phyloP scores from a whole-genome alignment of 495 filamentous ascomycete genomes.

The Penicillium coprophilum region DNA sequence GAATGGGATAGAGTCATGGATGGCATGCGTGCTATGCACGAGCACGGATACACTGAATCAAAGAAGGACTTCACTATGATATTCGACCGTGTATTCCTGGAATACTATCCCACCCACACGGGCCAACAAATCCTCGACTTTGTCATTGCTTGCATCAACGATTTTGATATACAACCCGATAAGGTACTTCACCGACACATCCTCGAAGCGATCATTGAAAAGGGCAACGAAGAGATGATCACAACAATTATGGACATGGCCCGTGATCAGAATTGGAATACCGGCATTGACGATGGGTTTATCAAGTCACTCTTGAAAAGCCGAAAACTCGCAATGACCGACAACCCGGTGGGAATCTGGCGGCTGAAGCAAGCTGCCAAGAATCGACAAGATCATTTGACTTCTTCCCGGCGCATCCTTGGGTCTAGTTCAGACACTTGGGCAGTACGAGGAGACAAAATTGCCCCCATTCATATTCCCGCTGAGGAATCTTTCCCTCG shows the following conservation, averaged over 20 bases:
- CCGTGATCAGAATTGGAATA: slow-evolving; percentile 34
- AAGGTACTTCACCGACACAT: slow-evolving; percentile 43
- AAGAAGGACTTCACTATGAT: slow-evolving; percentile 30
- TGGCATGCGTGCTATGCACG: slow-evolving; percentile 41
- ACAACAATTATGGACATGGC: slow-evolving; percentile 29
- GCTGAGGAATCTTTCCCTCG: slow-evolving; percentile 25
- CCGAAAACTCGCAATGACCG: slow-evolving; percentile 35
- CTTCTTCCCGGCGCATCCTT: slow-evolving; percentile 39
- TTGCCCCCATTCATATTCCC: slow-evolving; percentile 18
- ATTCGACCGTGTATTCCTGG: slow-evolving; percentile 47
- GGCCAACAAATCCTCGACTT: slow-evolving; percentile 36
- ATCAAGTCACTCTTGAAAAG: slow-evolving; percentile 30
- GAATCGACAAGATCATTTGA: slow-evolving; percentile 29
- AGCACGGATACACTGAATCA: slow-evolving; percentile 32
- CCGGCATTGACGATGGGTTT: slow-evolving; percentile 28
- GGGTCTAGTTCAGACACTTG: slow-evolving; percentile 26
- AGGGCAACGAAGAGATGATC: slow-evolving; percentile 36
- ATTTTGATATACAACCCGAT: slow-evolving; percentile 41
- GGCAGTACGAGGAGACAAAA: slow-evolving; percentile 9
- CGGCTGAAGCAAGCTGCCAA: slow-evolving; percentile 46
- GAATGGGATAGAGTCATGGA: slow-evolving; percentile 45
- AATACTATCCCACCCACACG: slow-evolving; percentile 43
- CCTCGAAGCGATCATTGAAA: slow-evolving; percentile 42
- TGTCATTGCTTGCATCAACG: slow-evolving; percentile 34
- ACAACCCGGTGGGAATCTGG: slow-evolving; percentile 43